Base-by-base conservation (phyloP, 1,139 yeast species). In the Diutina ranongensis region DNA sequence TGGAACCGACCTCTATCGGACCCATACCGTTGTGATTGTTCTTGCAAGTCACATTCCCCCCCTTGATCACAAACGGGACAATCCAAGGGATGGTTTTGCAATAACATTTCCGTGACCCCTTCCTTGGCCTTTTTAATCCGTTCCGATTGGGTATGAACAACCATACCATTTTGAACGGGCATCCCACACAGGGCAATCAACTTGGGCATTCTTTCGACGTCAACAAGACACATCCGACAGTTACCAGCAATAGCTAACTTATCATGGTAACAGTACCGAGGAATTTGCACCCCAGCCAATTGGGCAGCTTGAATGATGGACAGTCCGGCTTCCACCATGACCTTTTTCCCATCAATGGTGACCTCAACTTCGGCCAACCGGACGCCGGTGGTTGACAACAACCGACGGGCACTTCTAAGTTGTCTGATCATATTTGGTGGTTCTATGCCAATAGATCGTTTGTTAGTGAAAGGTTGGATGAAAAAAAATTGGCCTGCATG, bases 21-120 rank as follows among this genome's bases (percentile, higher is more conserved):
- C 49, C 95, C 95, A 60, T 83, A 83, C 62, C 94, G 77, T 63
- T 82, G 71, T 27, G 88, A 74, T 68, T 86, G 95, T 61, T 86
- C 95, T 67, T 86, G 95, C 56, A 86, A 74, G 62, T 86, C 95
- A 71, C 95, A 86, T 63, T 86, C 95, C 55, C 95, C 95, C 67
- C 95, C 95, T 67, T 86, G 95, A 65, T 86, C 95, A 66, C 95
- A 86, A 47, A 86, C 83, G 35, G 95, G 95, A 67, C 95, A 86
- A 67, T 86, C 95, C 60, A 86, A 74, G 33, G 95, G 95, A 68
- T 86, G 95, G 71, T 86, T 86, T 57, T 86, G 88, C 54, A 86
- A 74, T 54, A 86, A 67, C 81, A 86, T 83, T 65, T 86, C 95
- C 45, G 94, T 85, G 54, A 86, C 94, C 58, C 94, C 94, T 64